Evolutionary conservation across 352 stramenopile genomes (phyloP), one percentile per base, ranked within the genome.

Genomic region (Phytophthora cryptogea): DNA sequence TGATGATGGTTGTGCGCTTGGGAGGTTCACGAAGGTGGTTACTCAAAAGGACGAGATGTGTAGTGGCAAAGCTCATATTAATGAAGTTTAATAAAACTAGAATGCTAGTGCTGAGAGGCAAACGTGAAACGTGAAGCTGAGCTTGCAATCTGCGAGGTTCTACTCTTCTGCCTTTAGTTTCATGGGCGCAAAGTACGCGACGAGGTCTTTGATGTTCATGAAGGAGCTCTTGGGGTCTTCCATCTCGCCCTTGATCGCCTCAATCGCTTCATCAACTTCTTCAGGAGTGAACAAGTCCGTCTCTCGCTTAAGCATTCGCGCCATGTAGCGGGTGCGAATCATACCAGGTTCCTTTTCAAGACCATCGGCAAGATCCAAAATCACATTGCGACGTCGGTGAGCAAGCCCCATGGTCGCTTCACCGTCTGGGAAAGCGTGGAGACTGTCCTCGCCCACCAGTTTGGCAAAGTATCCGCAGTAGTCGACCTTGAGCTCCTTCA

Each of bases 401-500:
- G 67, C 47, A 10, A 76, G 59, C 1, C 61, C 72, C 54, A 72
- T 75, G 1, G 74, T 80, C 9, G 83, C 63, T n/a, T 86, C 76
- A n/a, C 82, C 75, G 11, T 79, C 74, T 1, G 69, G 76, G 47
- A 81, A 88, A 37, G 76, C 74, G 54, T 88, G 79, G 1, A 91
- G 66, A 37, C 67, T 82, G 39, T 80, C 86, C 4, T 72, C 69
- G 28, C 59, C 55, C 8, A 89, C 45, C 31, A 90, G 80, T 42
- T 83, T 84, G 31, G 72, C 52, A 30, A 52, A 72, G 37, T 76
- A 76, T 47, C 68, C 68, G 17, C 59, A 63, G 50, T 84, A 87
- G 54, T 93, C 79, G 11, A 93, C 78, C 40, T 90, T 72, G 16
- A 90, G 71, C 59, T 89, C 80, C 59, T 89, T 88, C 9, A 86